These are phyloP conservation scores for Galerina sulciceps DNA, from an alignment of 768 basidiomycete species.

Conservation along the genomic window DNA sequence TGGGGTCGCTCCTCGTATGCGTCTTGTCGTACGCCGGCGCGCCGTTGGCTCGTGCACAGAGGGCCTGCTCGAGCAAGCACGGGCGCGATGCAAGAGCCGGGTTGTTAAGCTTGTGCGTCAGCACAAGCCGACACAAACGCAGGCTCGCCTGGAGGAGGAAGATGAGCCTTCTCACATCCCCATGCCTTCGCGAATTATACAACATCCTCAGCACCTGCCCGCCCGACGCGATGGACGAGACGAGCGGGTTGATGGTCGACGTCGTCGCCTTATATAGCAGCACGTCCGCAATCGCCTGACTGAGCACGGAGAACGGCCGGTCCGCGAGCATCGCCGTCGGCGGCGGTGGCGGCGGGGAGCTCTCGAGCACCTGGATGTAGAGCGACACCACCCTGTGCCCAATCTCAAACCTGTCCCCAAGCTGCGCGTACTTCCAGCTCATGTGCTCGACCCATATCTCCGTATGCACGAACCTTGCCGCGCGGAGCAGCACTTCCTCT, in stretches of 20 bases:
- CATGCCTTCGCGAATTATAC: constrained; percentile 63
- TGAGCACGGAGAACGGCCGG: constrained; percentile 62
- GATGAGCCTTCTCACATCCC: constrained; percentile 71
- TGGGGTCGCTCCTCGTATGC: constrained; percentile 63
- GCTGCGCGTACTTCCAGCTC: constrained; percentile 83
- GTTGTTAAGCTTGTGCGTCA: constrained; percentile 64
- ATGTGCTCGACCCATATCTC: constrained; percentile 89
- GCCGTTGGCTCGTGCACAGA: constrained; percentile 66
- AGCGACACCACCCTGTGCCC: constrained; percentile 67
- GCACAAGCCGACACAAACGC: constrained; percentile 59
- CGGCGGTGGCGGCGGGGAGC: constrained; percentile 69
- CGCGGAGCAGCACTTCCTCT: constrained; percentile 82
- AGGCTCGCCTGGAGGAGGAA: constrained; percentile 73
- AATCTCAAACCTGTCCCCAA: constrained; percentile 86
- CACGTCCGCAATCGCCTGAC: constrained; percentile 68
- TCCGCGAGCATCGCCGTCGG: constrained; percentile 47
- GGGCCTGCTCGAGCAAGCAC: constrained; percentile 76
- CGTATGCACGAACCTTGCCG: constrained; percentile 76
- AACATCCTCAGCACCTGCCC: constrained; percentile 62
- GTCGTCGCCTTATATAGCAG: constrained; percentile 78
- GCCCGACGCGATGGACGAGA: constrained; percentile 70
- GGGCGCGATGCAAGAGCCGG: constrained; percentile 45
- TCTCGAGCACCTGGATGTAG: constrained; percentile 68
- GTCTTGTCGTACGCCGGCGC: constrained; percentile 47
- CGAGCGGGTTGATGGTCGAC: constrained; percentile 80